phyloP scores from a whole-genome alignment of 2,329 filamentous ascomycete genomes.

The Colletotrichum cuscutae region DNA sequence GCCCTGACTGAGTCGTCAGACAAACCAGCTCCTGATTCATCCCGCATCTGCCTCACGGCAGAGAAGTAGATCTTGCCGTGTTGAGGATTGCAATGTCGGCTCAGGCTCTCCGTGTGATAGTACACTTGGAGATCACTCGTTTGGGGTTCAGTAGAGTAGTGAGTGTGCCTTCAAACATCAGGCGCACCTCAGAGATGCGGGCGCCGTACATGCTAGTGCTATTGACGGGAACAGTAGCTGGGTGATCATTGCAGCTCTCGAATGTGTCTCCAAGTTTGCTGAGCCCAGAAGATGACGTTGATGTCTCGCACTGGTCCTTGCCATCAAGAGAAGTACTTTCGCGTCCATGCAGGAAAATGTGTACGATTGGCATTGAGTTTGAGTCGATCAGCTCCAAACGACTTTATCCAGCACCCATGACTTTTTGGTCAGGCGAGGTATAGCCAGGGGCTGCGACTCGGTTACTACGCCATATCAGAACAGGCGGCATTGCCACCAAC shows the following conservation, averaged over 20 bases:
- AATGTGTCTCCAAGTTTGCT: neutral
- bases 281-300: neutral
- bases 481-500: neutral
- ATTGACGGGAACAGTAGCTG: neutral
- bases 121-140: slow-evolving; percentile 3
- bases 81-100: neutral
- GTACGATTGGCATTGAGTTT: neutral
- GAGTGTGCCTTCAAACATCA: neutral
- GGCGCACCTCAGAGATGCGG: neutral
- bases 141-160: neutral
- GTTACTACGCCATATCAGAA: neutral
- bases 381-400: neutral
- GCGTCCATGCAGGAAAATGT: neutral
- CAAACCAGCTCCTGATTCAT: neutral
- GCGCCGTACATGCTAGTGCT: neutral
- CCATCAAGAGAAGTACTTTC: neutral
- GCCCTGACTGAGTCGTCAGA: neutral
- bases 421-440: neutral
- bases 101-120: slow-evolving; percentile 9
- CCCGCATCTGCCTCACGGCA: neutral
- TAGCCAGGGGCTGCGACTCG: neutral
- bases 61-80: slow-evolving; percentile 8
- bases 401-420: neutral
- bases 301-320: neutral
- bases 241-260: too few species aligned